Conservation (phyloP, 495 filamentous ascomycete species). For the Pseudomonodictys pantanalensis region DNA sequence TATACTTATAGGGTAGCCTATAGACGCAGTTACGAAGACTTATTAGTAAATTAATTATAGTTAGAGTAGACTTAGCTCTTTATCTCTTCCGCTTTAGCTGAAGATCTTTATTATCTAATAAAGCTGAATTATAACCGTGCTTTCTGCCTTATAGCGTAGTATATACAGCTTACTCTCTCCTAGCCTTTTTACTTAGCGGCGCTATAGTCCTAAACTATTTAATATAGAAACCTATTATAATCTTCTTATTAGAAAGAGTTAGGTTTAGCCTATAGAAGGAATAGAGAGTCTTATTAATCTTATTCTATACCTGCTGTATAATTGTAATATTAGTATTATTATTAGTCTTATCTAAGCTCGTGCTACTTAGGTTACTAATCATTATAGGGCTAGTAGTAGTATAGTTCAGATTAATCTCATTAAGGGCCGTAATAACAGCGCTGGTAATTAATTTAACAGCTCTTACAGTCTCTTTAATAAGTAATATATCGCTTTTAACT, state of each 20-base stretch:
- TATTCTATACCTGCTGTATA: not conserved
- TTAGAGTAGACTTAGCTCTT: not conserved
- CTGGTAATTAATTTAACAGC: not conserved
- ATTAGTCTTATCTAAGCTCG: not conserved
- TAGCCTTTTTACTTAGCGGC: not conserved
- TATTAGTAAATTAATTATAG: not conserved
- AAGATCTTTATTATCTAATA: not conserved
- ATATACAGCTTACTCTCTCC: not conserved
- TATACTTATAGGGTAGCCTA: not conserved
- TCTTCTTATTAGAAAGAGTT: not conserved
- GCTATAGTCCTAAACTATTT: not conserved
- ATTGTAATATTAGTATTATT: not conserved
- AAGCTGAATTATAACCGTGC: not conserved
- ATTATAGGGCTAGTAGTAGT: not conserved
- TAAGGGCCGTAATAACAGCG: not conserved
- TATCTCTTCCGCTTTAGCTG: not conserved
- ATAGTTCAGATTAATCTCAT: slow-evolving; percentile 3
- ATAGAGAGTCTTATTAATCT: not conserved
- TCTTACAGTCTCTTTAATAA: not conserved
- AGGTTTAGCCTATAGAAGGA: not conserved
- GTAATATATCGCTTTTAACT: not conserved
- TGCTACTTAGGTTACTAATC: not conserved
- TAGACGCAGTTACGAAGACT: not conserved
- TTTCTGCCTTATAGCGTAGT: not conserved
- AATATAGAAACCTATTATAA: not conserved